Base-by-base conservation (phyloP, 2,329 filamentous ascomycete species). In the Monilinia polystroma region DNA sequence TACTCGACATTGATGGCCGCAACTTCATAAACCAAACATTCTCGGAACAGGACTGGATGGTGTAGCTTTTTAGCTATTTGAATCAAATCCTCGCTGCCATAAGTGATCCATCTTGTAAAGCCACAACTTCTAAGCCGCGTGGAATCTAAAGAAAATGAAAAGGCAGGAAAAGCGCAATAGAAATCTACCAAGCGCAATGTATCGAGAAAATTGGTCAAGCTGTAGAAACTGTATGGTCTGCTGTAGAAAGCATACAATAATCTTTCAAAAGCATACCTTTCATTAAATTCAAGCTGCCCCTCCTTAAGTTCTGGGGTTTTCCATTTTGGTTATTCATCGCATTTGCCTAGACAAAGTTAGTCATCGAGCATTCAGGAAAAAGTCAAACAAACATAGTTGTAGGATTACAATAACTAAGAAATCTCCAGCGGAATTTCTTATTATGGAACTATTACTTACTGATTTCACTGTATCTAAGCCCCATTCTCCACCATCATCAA, bases 161-260 rank as follows among this genome's bases (percentile, higher is more conserved):
- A n/a, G 1, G 58, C 57, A 1, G 69, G 69, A 23, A 68, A 56
- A 14, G 67, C 64, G 51, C 64, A 65, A 51, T 69, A 70, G 23
- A 23, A 23, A 23, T 68, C 66, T 10, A 68, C 68, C 18, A 67
- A 55, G 38, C 64, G 47, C n/a, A 58, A 64, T 41, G 67, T 60
- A 26, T 63, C 54, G 1, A n/a, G 29, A 14, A 71, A 45, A 14
- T 62, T 47, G 0, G 52, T 10, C 10, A 54, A 47, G 12, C 26
- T 32, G n/a, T 29, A 16, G 23, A 71, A 49, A 16, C 10, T 58
- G 45, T 70, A 70, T 20, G 64, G 63, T 20, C 26, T 56, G n/a
- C 56, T 58, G 57, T 72, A 70, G 2, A 72, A 62, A 6, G 68
- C 69, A 29, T 45, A 67, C 2, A 72, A 53, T 10, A 72, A 55